Evolutionary conservation across 2,329 filamentous ascomycete species (phyloP), one percentile per base, ranked within the genome.

Genomic region (Rutstroemia sp.): DNA sequence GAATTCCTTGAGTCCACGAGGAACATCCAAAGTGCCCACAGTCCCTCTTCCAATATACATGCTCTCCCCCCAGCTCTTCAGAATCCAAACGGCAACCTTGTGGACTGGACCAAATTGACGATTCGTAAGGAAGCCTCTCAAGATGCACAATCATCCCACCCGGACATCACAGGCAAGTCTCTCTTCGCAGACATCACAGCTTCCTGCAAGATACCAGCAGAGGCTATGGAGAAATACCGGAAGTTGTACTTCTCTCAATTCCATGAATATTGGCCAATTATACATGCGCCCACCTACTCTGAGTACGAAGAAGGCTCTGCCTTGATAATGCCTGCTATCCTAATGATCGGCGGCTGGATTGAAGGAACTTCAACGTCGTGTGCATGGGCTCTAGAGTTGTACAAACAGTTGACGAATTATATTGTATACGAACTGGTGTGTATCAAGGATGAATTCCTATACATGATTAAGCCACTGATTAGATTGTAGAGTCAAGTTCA

Each of bases 321-420:
- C 21, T 19, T 64, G 4, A 17, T 71, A 3, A 52, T 67, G 0
- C 64, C 62, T 0, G 69, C 71, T 0, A 67, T 73, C 10, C 63
- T 67, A 14, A 73, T 75, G 66, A 70, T 75, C 36, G 72, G 72
- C 2, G 68, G 69, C 3, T 76, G 73, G 73, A 52, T 74, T 2
- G 61, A 66, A 16, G 65, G 64, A 8, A 70, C 65, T 0, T 54
- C 61, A 10, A 64, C 60, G 12, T 61, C 67, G 19, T 66, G 61
- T 39, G 60, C 67, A 2, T 58, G 64, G 44, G 66, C 67, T 2
- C 51, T 71, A 16, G 59, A 63, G n/a, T 61, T 71, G 5, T 71
- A 75, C 48, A 57, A 63, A 5, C 56, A 57, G 2, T 58, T 75
- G 17, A 65, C 73, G 54, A 58, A 66, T 4, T 61, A 60, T 25